Evolutionary conservation across 352 stramenopile species (phyloP).

Genomic region (Pythium utonaiense): DNA sequence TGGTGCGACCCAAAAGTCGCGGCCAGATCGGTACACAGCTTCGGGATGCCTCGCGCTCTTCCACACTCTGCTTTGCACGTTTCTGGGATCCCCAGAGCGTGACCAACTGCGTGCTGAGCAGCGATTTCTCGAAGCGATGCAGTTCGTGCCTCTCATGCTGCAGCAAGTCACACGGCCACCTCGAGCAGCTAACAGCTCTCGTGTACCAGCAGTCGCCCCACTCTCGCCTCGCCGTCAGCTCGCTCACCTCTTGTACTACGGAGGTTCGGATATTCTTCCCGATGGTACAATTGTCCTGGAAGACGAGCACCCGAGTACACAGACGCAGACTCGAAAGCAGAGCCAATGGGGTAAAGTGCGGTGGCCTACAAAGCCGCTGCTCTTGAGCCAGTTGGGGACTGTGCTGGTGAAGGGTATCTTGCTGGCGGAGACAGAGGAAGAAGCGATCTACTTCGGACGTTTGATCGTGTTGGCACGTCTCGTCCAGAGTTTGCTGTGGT

Average conservation of each 20-base stretch:
- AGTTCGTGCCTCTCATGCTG: conserved; percentile 71
- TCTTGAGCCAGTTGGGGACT: conserved; percentile 70
- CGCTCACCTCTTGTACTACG: conserved; percentile 63
- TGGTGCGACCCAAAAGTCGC: conserved; percentile 79
- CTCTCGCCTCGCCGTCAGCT: conserved; percentile 38
- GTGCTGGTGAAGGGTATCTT: conserved; percentile 72
- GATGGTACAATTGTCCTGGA: conserved; percentile 71
- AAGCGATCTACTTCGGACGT: conserved; percentile 58
- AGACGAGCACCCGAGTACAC: conserved; percentile 72
- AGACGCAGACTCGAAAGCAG: conserved; percentile 85
- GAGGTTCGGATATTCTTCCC: conserved; percentile 59
- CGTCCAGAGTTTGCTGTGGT: conserved; percentile 79
- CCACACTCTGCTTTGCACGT: conserved; percentile 76
- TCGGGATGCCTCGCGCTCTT: conserved; percentile 77
- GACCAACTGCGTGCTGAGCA: conserved; percentile 64
- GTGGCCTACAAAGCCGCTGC: conserved; percentile 67
- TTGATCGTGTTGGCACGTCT: conserved; percentile 66
- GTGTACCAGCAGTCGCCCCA: conserved; percentile 4
- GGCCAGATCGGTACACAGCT: conserved; percentile 71
- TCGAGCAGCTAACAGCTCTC: conserved; percentile 21
- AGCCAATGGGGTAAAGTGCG: conserved; percentile 82
- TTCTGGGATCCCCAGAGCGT: conserved; percentile 49
- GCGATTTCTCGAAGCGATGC: conserved; percentile 67
- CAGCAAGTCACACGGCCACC: conserved; percentile 40
- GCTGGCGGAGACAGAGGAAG: conserved; percentile 45